Conservation (phyloP, 495 filamentous ascomycete species). For the Hypoxylon cercidicola region DNA sequence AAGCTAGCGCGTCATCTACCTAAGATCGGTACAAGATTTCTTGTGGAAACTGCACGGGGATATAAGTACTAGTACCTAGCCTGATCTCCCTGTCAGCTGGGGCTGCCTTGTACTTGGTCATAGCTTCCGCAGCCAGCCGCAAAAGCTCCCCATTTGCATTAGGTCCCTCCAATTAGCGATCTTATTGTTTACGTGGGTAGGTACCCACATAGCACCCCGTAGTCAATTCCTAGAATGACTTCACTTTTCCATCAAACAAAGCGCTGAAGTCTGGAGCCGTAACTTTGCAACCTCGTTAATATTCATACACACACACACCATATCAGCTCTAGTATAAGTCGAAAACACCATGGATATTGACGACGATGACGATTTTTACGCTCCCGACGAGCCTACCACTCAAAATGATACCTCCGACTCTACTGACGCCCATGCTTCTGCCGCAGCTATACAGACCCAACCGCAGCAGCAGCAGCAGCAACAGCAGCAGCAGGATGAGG, state of each 20-base stretch:
- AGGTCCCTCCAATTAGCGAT: no score
- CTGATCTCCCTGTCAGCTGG: not conserved
- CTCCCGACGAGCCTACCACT: constrained; percentile 57
- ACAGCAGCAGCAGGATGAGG: constrained; percentile 39
- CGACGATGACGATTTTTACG: constrained; percentile 78
- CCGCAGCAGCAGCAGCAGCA: constrained; percentile 26
- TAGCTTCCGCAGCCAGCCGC: not conserved
- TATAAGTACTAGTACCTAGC: not conserved
- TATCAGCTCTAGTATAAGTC: not conserved
- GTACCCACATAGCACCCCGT: not conserved
- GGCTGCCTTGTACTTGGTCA: not conserved
- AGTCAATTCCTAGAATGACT: not conserved
- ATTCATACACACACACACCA: not conserved
- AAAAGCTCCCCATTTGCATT: not conserved
- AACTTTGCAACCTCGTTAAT: not conserved
- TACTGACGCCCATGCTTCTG: constrained; percentile 1
- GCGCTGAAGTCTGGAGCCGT: not conserved
- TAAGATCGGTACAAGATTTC: no score
- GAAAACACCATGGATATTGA: constrained; percentile 68
- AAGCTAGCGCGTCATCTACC: not conserved
- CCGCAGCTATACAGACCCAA: constrained; percentile 18
- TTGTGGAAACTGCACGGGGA: not conserved
- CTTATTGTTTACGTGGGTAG: not conserved
- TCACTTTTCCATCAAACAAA: not conserved
- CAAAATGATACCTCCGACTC: constrained; percentile 36